These are phyloP conservation scores for Daldinia caldariorum DNA, from an alignment of 495 filamentous ascomycete genomes.

Conservation along the genomic window DNA sequence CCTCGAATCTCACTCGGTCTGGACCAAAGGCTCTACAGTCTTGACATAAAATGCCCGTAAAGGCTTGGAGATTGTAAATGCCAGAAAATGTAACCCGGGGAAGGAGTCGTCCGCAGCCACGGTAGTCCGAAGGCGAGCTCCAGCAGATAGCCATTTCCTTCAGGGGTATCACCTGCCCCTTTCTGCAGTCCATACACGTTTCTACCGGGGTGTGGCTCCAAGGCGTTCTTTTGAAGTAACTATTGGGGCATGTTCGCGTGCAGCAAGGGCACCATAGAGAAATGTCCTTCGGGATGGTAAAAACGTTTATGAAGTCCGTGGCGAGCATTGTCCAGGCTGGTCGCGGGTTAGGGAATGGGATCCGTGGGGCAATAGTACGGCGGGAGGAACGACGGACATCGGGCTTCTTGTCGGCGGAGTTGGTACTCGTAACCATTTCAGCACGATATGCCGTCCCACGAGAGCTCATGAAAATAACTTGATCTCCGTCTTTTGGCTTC, in stretches of 20 bases:
- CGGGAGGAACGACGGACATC: conserved; percentile 15
- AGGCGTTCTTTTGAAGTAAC: conserved; percentile 1
- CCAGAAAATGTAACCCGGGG: conserved; percentile 9
- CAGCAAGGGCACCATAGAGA: conserved; percentile 28
- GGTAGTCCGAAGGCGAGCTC: conserved; percentile 5
- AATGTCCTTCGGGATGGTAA: conserved; percentile 6
- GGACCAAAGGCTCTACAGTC: conserved; percentile 31
- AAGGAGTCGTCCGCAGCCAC: conserved; percentile 33
- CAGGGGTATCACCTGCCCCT: background rate
- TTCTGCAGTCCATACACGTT: conserved; percentile 27
- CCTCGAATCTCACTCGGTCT: conserved; percentile 7
- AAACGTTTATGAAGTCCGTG: conserved; percentile 20
- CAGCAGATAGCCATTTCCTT: conserved; percentile 15
- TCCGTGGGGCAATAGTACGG: conserved; percentile 7
- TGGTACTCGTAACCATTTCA: background rate
- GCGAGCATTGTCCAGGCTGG: conserved; percentile 19
- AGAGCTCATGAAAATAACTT: conserved; percentile 1
- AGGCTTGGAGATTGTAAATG: background rate
- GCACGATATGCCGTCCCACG: conserved; percentile 1
- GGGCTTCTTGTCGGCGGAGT: background rate
- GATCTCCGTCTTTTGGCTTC: background rate
- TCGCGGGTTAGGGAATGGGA: conserved; percentile 7
- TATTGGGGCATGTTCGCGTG: background rate
- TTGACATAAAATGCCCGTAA: conserved; percentile 24
- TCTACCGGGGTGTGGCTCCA: conserved; percentile 14